Conservation (phyloP, 2,329 filamentous ascomycete species). For the Cladophialophora bantiana region DNA sequence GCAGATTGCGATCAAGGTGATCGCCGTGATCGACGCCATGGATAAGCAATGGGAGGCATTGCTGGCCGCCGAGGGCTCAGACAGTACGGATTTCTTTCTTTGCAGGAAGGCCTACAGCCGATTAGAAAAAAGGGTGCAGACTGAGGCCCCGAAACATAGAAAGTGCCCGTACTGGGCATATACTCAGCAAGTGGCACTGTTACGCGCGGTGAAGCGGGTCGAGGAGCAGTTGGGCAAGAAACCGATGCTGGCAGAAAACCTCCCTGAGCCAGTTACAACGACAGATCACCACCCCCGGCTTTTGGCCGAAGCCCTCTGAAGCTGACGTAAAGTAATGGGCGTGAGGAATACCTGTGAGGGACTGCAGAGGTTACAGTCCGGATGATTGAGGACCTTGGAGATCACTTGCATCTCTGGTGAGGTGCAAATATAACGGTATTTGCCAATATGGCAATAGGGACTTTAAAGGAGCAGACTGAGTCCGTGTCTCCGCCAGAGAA, state of each 20-base stretch:
- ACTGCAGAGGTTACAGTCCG: neutral
- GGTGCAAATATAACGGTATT: neutral
- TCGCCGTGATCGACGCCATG: slow-evolving; percentile 5
- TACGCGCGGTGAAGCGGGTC: slow-evolving; percentile 4
- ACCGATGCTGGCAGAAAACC: neutral
- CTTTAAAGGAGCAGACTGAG: neutral
- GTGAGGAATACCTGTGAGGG: neutral
- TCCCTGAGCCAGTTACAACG: neutral
- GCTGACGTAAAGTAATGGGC: neutral
- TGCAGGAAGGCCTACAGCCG: neutral
- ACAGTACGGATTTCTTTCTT: neutral
- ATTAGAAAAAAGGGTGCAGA: neutral
- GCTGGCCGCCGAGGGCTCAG: neutral
- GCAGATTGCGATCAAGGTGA: neutral
- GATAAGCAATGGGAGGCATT: slow-evolving; percentile 4
- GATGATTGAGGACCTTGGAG: neutral
- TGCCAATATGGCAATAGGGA: neutral
- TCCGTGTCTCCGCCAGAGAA: neutral
- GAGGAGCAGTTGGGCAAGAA: slow-evolving; percentile 7
- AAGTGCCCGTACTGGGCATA: neutral
- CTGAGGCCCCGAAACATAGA: neutral
- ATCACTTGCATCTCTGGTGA: neutral
- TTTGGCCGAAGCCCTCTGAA: neutral
- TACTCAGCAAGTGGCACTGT: neutral
- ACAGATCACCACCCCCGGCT: neutral